These are phyloP conservation scores for Beauveria asiatica DNA, from an alignment of 2,329 filamentous ascomycete genomes.

Conservation along the genomic window DNA sequence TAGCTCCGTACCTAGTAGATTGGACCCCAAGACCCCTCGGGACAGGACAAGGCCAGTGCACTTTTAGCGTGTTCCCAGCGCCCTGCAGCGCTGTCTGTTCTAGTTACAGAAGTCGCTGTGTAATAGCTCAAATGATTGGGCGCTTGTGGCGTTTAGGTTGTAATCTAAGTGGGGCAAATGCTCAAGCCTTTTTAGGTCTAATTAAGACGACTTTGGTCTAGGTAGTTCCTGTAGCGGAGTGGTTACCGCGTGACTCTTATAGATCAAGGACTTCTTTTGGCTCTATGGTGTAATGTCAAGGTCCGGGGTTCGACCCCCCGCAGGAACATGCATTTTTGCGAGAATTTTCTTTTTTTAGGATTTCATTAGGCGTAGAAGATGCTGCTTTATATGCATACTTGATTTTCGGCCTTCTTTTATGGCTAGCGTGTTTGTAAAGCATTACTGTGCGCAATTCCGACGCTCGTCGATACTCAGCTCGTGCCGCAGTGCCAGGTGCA, in stretches of 20 bases:
- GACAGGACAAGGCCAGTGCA: neutral
- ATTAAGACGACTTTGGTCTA: neutral
- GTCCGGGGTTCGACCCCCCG: constrained; percentile 22
- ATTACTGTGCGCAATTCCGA: neutral
- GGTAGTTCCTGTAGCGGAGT: constrained; percentile 21
- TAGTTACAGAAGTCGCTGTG: neutral
- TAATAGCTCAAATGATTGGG: neutral
- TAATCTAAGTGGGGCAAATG: neutral
- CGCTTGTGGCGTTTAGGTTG: constrained; percentile 9
- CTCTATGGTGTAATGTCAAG: constrained; percentile 20
- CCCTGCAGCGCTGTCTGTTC: neutral
- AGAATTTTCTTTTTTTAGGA: neutral
- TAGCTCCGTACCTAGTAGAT: neutral
- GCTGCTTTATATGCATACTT: neutral
- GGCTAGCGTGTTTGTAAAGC: neutral
- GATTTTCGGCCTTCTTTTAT: neutral
- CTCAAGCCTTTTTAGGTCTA: neutral
- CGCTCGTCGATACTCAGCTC: neutral
- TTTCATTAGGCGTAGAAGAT: neutral
- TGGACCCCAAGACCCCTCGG: neutral
- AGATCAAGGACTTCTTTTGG: constrained; percentile 15
- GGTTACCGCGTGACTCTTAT: constrained; percentile 24
- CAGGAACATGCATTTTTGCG: constrained; percentile 16
- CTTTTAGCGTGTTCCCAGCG: neutral
- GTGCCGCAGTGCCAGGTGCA: neutral